These are phyloP conservation scores for Herpetomonas tarakana DNA, from an alignment of 208 protist genomes.

Conservation along the genomic window DNA sequence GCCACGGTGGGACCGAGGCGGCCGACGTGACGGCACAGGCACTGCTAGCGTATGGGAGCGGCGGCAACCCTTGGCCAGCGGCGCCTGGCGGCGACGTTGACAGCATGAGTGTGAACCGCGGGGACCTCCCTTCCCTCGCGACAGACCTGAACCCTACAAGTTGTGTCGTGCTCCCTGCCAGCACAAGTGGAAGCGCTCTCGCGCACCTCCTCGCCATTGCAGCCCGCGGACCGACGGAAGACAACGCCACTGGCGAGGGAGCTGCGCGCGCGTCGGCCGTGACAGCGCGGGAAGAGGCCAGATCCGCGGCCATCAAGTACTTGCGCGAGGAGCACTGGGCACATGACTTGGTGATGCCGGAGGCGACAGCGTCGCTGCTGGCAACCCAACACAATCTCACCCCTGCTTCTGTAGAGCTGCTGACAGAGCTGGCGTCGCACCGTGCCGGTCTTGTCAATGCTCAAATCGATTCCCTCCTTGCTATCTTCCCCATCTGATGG, in stretches of 20 bases:
- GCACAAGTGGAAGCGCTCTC: background rate
- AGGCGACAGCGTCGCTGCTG: background rate
- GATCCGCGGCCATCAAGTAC: background rate
- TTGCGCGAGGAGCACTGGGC: background rate
- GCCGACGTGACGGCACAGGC: too few relatives aligned
- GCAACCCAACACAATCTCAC: background rate
- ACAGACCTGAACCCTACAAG: background rate
- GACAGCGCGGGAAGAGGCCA: too few relatives aligned
- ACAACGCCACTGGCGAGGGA: too few relatives aligned
- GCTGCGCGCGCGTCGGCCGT: too few relatives aligned
- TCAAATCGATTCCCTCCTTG: background rate
- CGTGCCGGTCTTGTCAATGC: too few relatives aligned
- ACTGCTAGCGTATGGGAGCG: too few relatives aligned
- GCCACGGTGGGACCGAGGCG: too few relatives aligned
- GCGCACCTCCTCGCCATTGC: background rate
- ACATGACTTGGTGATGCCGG: background rate
- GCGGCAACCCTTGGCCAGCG: too few relatives aligned
- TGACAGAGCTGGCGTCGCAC: too few relatives aligned
- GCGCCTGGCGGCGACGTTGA: too few relatives aligned
- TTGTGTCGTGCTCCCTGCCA: background rate
- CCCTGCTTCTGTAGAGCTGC: too few relatives aligned
- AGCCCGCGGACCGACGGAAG: background rate
- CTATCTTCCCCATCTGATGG: background rate
- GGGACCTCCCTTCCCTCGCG: background rate
- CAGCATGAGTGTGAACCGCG: background rate